Conservation (phyloP, 1,284 basidiomycete species). For the Mycosarcoma maydis region DNA sequence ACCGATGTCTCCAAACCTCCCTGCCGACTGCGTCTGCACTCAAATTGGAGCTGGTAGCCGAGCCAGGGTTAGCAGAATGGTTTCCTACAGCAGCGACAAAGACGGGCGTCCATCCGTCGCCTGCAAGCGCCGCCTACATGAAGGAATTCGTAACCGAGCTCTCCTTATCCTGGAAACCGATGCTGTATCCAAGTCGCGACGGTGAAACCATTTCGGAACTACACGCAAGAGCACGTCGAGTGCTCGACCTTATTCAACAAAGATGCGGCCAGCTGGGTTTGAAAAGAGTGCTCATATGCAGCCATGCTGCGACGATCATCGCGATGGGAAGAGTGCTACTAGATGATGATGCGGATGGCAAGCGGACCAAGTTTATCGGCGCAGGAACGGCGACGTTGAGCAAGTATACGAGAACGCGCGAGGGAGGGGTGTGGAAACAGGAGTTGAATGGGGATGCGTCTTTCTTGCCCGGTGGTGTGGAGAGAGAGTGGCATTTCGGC, state of each 20-base stretch:
- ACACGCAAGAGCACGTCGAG: constrained; percentile 73
- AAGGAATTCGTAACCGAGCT: constrained; percentile 73
- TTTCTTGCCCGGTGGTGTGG: constrained; percentile 70
- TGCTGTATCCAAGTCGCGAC: constrained; percentile 74
- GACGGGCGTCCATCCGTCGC: constrained; percentile 67
- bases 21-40: constrained; percentile 75
- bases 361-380: constrained; percentile 66
- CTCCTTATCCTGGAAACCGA: constrained; percentile 73
- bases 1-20: constrained; percentile 84
- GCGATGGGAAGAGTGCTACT: constrained; percentile 75
- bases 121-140: constrained; percentile 70
- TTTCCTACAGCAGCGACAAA: constrained; percentile 76
- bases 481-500: constrained; percentile 77
- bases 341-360: constrained; percentile 67
- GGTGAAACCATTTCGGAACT: constrained; percentile 77
- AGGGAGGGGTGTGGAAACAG: constrained; percentile 45
- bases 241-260: constrained; percentile 68
- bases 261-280: constrained; percentile 66
- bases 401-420: constrained; percentile 38
- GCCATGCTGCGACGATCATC: constrained; percentile 82
- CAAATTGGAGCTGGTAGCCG: constrained; percentile 75
- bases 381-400: constrained; percentile 59
- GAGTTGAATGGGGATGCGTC: constrained; percentile 53
- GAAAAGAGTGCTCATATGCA: constrained; percentile 75
- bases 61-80: constrained; percentile 85